Conservation (phyloP, 768 basidiomycete species). For the Calocybe gangraenosa region DNA sequence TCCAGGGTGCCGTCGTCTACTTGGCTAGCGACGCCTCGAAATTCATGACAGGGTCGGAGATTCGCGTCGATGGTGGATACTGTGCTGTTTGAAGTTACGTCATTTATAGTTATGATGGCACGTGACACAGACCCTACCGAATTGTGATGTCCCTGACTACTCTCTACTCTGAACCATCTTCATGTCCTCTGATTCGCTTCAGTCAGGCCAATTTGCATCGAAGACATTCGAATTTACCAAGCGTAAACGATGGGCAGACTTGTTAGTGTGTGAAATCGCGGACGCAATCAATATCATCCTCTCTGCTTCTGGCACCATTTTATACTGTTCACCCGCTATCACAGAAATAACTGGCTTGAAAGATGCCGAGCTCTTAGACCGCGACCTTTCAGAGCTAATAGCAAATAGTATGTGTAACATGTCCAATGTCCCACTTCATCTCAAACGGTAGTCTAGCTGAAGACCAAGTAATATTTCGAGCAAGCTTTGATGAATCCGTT, state of each 20-base stretch:
- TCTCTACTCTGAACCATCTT: too few species aligned
- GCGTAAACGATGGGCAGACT: slow-evolving; percentile 82
- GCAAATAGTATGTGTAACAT: slow-evolving; percentile 43
- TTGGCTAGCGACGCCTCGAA: slow-evolving; percentile 85
- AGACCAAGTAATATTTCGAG: slow-evolving; percentile 54
- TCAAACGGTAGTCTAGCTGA: slow-evolving; percentile 36
- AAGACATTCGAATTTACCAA: slow-evolving; percentile 78
- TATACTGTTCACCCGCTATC: slow-evolving; percentile 67
- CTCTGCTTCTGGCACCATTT: slow-evolving; percentile 55
- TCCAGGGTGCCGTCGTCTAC: slow-evolving; percentile 83
- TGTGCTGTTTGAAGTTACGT: slow-evolving; percentile 28
- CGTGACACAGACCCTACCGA: too few species aligned
- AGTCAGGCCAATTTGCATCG: slow-evolving; percentile 16
- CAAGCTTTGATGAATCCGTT: slow-evolving; percentile 54
- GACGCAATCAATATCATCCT: slow-evolving; percentile 70
- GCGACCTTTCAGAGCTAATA: slow-evolving; percentile 59
- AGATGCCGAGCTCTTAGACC: slow-evolving; percentile 67
- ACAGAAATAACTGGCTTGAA: slow-evolving; percentile 76
- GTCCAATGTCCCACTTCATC: not conserved
- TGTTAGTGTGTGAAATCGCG: slow-evolving; percentile 70
- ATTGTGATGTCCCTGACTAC: too few species aligned
- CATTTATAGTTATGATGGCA: not conserved
- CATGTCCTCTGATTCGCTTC: slow-evolving; percentile 9
- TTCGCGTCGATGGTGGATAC: slow-evolving; percentile 89
- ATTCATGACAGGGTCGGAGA: slow-evolving; percentile 86